These are phyloP conservation scores for Calonectria pseudoturangicola DNA, from an alignment of 2,329 filamentous ascomycete genomes.

Conservation along the genomic window DNA sequence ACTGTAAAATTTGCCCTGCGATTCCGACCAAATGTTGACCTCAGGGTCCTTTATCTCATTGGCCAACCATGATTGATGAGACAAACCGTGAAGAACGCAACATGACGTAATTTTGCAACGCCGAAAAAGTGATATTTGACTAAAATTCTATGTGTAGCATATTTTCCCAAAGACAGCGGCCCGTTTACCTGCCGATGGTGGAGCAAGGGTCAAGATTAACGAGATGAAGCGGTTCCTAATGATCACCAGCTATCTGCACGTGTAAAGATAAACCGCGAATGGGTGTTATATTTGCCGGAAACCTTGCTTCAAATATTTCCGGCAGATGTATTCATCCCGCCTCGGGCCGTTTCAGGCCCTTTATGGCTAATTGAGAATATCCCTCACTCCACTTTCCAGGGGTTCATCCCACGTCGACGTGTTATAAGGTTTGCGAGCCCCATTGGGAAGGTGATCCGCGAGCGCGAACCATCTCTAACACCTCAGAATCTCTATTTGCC, in stretches of 20 bases:
- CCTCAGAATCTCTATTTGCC: not conserved
- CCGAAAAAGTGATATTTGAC: not conserved
- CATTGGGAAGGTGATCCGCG: constrained; percentile 18
- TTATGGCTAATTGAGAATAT: not conserved
- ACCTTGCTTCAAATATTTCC: not conserved
- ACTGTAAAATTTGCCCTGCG: no score
- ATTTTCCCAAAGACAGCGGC: not conserved
- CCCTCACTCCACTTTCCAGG: constrained; percentile 14
- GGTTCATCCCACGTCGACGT: constrained; percentile 5
- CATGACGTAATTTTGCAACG: no score
- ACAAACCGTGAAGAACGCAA: no score
- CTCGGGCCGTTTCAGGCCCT: constrained; percentile 4
- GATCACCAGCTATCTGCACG: not conserved
- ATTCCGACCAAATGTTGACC: no score
- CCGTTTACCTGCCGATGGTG: not conserved
- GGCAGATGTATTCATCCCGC: not conserved
- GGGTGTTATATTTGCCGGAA: not conserved
- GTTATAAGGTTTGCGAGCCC: constrained; percentile 12
- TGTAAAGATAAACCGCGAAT: not conserved
- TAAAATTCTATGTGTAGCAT: not conserved
- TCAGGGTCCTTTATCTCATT: no score
- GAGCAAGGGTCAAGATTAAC: not conserved
- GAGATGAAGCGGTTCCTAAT: not conserved
- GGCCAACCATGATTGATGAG: no score
- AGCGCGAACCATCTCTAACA: not conserved